Evolutionary conservation across 208 protist genomes (phyloP).

Genomic region (Acanthamoeba polyphaga): DNA sequence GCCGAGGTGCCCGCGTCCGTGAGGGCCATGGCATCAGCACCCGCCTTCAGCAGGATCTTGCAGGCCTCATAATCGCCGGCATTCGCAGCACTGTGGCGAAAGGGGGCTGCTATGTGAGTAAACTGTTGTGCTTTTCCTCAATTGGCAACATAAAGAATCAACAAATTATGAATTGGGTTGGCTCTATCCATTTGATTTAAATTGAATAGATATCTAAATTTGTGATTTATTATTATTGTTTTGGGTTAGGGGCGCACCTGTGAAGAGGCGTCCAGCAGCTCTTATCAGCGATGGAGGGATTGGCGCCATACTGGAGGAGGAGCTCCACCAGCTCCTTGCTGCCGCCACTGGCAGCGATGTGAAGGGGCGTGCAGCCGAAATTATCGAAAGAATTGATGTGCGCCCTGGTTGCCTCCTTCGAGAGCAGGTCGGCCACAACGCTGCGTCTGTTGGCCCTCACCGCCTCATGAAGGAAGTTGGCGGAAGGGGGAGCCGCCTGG

Average conservation of each 20-base stretch:
- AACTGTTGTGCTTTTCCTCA: no score
- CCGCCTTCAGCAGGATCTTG: slow-evolving; percentile 33
- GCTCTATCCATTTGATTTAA: not conserved
- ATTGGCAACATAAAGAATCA: not conserved
- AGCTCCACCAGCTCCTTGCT: slow-evolving; percentile 37
- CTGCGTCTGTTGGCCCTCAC: not conserved
- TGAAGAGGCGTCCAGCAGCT: slow-evolving; percentile 60
- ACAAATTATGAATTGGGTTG: no score
- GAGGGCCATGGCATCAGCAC: slow-evolving; percentile 42
- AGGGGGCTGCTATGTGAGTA: not conserved
- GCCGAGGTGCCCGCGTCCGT: slow-evolving; percentile 73
- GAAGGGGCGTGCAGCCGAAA: slow-evolving; percentile 65
- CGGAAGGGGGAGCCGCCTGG: not conserved
- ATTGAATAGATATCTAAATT: no score
- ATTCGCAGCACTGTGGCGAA: slow-evolving; percentile 47
- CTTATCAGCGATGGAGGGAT: slow-evolving; percentile 30
- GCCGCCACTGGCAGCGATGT: slow-evolving; percentile 40
- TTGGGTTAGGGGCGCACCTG: not conserved
- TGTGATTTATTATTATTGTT: not conserved
- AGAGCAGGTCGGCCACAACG: not conserved
- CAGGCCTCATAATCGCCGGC: slow-evolving; percentile 62
- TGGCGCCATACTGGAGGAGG: slow-evolving; percentile 46
- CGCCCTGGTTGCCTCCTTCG: not conserved
- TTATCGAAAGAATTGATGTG: slow-evolving; percentile 56
- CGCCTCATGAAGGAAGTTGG: slow-evolving; percentile 55